A percentile compares a stretch with the other conserved stretches of the same genome.
phyloP scores from a whole-genome alignment of 441 rosid genomes.

The Lepidium campestre region DNA sequence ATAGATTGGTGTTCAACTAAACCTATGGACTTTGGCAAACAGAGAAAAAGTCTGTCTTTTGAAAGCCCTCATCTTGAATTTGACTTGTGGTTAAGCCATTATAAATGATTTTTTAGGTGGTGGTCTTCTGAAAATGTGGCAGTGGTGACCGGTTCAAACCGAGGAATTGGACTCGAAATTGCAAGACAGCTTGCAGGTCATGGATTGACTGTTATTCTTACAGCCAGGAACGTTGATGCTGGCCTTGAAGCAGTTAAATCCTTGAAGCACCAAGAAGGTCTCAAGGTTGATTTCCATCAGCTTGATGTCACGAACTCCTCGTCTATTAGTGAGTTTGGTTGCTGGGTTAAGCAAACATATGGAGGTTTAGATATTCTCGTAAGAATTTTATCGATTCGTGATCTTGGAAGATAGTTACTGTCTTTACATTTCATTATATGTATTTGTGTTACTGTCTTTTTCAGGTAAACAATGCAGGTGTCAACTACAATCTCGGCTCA shows the following conservation, averaged over 20 bases:
- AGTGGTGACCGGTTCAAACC: slow-evolving; percentile 82
- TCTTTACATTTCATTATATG: not conserved
- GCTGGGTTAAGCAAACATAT: slow-evolving; percentile 55
- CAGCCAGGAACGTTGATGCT: slow-evolving; percentile 61
- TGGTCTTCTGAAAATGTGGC: slow-evolving; percentile 81
- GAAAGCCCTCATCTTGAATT: not conserved
- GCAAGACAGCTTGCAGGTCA: slow-evolving; percentile 78
- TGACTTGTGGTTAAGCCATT: not conserved
- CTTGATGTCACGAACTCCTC: slow-evolving; percentile 54
- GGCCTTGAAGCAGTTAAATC: slow-evolving; percentile 66
- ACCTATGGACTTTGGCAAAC: not conserved
- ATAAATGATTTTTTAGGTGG: slow-evolving; percentile 50
- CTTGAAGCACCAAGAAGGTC: slow-evolving; percentile 47
- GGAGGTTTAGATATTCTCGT: slow-evolving; percentile 79
- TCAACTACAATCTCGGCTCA: slow-evolving; percentile 67
- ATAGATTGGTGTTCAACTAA: not conserved
- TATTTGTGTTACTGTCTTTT: slow-evolving; percentile 7
- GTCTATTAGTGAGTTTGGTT: slow-evolving; percentile 47
- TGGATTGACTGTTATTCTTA: slow-evolving; percentile 70
- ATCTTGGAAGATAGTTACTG: not conserved
- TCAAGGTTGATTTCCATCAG: slow-evolving; percentile 61
- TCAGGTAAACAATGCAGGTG: slow-evolving; percentile 96
- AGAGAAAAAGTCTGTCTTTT: not conserved
- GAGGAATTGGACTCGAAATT: slow-evolving; percentile 89
- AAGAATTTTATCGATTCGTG: slow-evolving; percentile 1